Conservation (phyloP, 306 rosid species). For the Ceratonia siliqua region DNA sequence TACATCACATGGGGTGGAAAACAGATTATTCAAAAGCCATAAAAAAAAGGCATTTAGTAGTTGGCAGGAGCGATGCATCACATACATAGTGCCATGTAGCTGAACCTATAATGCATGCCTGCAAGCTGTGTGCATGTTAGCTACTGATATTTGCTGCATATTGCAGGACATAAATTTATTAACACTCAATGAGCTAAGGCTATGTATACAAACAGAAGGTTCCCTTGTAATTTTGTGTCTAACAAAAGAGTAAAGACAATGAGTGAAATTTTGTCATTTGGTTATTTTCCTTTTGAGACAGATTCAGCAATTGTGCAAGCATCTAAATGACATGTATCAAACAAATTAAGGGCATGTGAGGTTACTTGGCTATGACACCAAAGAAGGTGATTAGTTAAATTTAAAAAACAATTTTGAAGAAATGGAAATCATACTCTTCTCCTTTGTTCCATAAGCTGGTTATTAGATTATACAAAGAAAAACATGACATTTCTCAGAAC, state of each 20-base stretch:
- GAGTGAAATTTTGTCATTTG: constrained; percentile 7
- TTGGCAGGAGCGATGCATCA: constrained; percentile 41
- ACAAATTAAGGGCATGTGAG: constrained; percentile 1
- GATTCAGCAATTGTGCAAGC: constrained; percentile 15
- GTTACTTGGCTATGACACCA: constrained; percentile 1
- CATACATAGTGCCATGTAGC: constrained; percentile 21
- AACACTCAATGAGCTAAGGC: background rate
- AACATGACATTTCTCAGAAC: background rate
- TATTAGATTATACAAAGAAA: background rate
- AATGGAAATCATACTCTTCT: background rate
- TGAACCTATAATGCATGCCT: constrained; percentile 44
- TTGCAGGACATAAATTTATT: constrained; percentile 25
- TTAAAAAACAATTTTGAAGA: background rate
- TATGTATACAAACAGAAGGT: constrained; percentile 1
- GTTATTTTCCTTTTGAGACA: background rate
- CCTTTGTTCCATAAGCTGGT: background rate
- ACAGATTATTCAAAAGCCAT: background rate
- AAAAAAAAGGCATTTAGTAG: constrained; percentile 27
- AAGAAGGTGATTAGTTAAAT: background rate
- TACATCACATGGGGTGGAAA: constrained; percentile 15
- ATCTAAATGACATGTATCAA: background rate
- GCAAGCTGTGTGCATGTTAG: constrained; percentile 30
- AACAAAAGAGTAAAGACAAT: background rate
- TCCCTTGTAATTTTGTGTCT: background rate
- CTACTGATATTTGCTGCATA: constrained; percentile 20